A percentile compares a stretch with the other conserved stretches of the same genome.
phyloP scores from a whole-genome alignment of 441 rosid species.

The Lepidium campestre region DNA sequence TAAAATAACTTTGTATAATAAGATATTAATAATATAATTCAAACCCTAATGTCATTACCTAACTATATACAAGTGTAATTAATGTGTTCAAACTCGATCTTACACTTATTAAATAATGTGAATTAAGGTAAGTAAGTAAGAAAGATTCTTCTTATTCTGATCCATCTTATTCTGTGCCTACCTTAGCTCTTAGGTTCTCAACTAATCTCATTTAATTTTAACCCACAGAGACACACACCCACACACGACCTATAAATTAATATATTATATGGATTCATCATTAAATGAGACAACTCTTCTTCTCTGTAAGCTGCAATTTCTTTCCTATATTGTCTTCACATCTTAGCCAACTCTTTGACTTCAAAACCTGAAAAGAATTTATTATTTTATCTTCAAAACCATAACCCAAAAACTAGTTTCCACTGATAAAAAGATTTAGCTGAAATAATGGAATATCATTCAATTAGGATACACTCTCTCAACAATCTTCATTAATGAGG shows the following conservation, averaged over 20 bases:
- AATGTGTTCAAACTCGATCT: slow-evolving; percentile 9
- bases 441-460: slow-evolving; percentile 12
- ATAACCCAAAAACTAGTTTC: slow-evolving; percentile 14
- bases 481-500: slow-evolving; percentile 22
- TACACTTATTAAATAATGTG: slow-evolving; percentile 19
- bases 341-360: slow-evolving; percentile 12
- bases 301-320: slow-evolving; percentile 15
- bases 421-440: not conserved
- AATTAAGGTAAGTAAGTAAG: not conserved
- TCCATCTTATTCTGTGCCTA: slow-evolving; percentile 16
- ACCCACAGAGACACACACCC: slow-evolving; percentile 1
- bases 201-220: slow-evolving; percentile 29
- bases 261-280: not conserved
- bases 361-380: not conserved
- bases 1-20: slow-evolving; percentile 5
- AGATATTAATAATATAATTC: slow-evolving; percentile 1
- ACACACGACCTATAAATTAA: too few species aligned
- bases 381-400: not conserved
- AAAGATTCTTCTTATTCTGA: slow-evolving; percentile 22
- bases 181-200: slow-evolving; percentile 22
- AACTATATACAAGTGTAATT: slow-evolving; percentile 24
- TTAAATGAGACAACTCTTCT: slow-evolving; percentile 15
- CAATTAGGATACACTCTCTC: slow-evolving; percentile 22
- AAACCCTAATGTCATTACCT: slow-evolving; percentile 28
- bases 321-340: slow-evolving; percentile 10